Conservation (phyloP, 2,329 filamentous ascomycete species). For the Aspergillus sergii region DNA sequence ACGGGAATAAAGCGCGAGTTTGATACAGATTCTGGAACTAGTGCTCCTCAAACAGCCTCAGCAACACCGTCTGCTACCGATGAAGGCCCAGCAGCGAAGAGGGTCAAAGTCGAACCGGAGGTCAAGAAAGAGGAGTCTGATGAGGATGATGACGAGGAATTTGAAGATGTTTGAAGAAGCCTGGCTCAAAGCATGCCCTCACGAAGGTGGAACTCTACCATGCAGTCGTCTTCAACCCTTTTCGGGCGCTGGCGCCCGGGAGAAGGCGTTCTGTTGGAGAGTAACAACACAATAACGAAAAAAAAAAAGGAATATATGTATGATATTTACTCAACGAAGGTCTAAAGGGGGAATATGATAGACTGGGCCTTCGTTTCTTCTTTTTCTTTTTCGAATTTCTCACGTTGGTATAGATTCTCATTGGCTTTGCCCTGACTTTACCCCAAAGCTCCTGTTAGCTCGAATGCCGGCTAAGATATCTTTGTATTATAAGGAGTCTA, state of each 20-base stretch:
- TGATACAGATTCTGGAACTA: slow-evolving; percentile 43
- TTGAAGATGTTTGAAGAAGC: slow-evolving; percentile 43
- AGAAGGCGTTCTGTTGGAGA: background rate
- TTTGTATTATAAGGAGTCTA: background rate
- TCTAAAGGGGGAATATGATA: background rate
- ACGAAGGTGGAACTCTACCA: background rate
- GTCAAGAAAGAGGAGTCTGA: slow-evolving; percentile 45
- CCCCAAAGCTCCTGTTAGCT: background rate
- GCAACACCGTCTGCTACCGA: slow-evolving; percentile 41
- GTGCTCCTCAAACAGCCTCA: slow-evolving; percentile 39
- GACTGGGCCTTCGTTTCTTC: background rate
- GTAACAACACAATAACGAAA: background rate
- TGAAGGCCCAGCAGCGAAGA: slow-evolving; percentile 47
- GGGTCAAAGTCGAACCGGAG: slow-evolving; percentile 42
- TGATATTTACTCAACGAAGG: background rate
- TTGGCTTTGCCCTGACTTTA: background rate
- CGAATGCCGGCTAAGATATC: background rate
- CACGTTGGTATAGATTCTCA: background rate
- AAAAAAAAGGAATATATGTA: background rate
- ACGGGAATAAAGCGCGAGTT: slow-evolving; percentile 42
- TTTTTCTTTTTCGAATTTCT: background rate
- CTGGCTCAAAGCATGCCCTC: background rate
- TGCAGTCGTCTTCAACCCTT: background rate
- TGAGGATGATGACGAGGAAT: slow-evolving; percentile 49
- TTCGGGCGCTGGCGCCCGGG: slow-evolving; percentile 27